A percentile compares a stretch with the other conserved stretches of the same genome.
These are phyloP conservation scores for Cladosporium velox DNA, from an alignment of 2,329 filamentous ascomycete species.

Conservation along the genomic window DNA sequence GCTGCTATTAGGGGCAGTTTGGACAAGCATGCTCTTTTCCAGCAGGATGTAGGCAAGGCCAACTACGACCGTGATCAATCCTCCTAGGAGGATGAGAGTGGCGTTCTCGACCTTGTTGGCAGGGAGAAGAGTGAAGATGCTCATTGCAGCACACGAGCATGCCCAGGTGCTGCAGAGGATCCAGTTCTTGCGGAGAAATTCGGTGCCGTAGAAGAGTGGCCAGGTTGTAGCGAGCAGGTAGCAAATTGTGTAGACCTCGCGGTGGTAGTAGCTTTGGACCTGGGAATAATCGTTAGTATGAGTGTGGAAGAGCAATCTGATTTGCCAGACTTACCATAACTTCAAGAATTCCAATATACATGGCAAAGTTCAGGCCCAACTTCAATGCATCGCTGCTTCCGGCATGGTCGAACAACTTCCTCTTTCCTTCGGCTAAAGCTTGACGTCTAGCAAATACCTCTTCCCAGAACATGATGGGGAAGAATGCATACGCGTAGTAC, in stretches of 20 bases:
- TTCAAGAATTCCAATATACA: constrained; percentile 75
- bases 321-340: constrained; percentile 57
- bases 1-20: constrained; percentile 39
- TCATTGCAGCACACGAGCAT: constrained; percentile 78
- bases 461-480: constrained; percentile 95
- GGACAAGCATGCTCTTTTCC: constrained; percentile 63
- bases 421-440: constrained; percentile 67
- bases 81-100: constrained; percentile 72
- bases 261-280: constrained; percentile 89
- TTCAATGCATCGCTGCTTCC: constrained; percentile 59
- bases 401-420: constrained; percentile 67
- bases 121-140: constrained; percentile 83
- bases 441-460: constrained; percentile 80
- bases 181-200: constrained; percentile 69
- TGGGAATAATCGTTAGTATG: constrained; percentile 44
- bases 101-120: constrained; percentile 82
- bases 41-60: constrained; percentile 79
- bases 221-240: constrained; percentile 77
- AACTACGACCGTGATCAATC: constrained; percentile 72
- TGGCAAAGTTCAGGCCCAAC: constrained; percentile 63
- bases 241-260: constrained; percentile 80
- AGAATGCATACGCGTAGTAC: constrained; percentile 90
- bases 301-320: not conserved
- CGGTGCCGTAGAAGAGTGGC: constrained; percentile 72
- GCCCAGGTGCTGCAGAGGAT: constrained; percentile 71